Percentiles rank a stretch among this genome's conserved stretches.
Conservation (phyloP, 805 yeast genomes). For the Yamadazyma phyllophila region DNA sequence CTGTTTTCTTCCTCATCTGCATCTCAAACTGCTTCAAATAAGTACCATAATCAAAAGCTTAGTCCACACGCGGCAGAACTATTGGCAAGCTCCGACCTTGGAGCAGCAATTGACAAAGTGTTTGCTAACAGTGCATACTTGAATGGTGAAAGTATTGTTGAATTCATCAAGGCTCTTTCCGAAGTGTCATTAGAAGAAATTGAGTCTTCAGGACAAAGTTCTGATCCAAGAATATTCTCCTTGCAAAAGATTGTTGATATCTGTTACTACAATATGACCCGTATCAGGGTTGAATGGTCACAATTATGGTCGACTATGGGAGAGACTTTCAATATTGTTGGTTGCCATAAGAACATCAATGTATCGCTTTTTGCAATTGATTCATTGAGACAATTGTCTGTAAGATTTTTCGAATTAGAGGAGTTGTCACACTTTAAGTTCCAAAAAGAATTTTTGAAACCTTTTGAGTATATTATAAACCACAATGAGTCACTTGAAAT, state of each 20-base stretch:
- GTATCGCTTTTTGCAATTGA: conserved; percentile 91
- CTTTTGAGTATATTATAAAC: conserved; percentile 76
- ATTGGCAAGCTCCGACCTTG: conserved; percentile 64
- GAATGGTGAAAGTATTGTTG: conserved; percentile 79
- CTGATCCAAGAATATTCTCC: conserved; percentile 86
- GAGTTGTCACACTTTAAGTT: conserved; percentile 94
- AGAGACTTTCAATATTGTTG: conserved; percentile 79
- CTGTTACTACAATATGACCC: conserved; percentile 94
- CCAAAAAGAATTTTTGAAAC: conserved; percentile 89
- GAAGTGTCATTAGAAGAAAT: conserved; percentile 89
- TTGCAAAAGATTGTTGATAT: conserved; percentile 95
- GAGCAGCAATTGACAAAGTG: conserved; percentile 80
- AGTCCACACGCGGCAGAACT: conserved; percentile 55
- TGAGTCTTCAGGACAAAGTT: conserved; percentile 77
- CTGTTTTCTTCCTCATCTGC: conserved; percentile 55
- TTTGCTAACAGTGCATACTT: conserved; percentile 79
- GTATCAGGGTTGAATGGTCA: conserved; percentile 96
- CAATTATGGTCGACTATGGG: conserved; percentile 95
- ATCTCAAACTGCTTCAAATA: conserved; percentile 65
- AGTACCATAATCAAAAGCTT: conserved; percentile 69
- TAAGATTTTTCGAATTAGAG: conserved; percentile 89
- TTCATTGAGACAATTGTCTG: conserved; percentile 86
- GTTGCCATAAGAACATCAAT: conserved; percentile 70
- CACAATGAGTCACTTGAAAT: conserved; percentile 69
- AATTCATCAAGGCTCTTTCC: conserved; percentile 82